Percentiles rank a stretch among this genome's conserved stretches.
These are phyloP conservation scores for Botryobasidium botryosum DNA, from an alignment of 768 basidiomycete genomes.

Conservation along the genomic window DNA sequence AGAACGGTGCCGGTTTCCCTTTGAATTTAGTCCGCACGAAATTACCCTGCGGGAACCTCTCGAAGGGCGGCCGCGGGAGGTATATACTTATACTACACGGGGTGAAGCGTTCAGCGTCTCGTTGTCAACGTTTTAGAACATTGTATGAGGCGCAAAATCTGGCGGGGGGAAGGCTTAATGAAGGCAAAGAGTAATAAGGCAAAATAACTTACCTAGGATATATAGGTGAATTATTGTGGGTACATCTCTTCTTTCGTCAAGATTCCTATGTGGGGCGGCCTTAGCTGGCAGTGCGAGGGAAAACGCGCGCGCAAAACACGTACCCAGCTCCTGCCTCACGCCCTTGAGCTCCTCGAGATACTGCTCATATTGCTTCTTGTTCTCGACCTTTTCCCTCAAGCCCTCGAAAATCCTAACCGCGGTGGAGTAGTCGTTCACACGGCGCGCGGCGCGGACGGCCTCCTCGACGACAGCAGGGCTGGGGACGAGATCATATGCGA, in stretches of 20 bases:
- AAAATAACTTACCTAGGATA: no score
- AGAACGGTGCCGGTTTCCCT: no score
- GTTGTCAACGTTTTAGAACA: no score
- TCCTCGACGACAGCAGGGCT: conserved; percentile 71
- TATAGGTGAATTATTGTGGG: conserved; percentile 21
- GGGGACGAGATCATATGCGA: conserved; percentile 93
- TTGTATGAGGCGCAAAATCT: no score
- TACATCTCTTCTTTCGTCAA: conserved; percentile 49
- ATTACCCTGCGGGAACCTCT: no score
- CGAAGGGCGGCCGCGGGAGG: no score
- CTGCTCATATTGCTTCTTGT: conserved; percentile 82
- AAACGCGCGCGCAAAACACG: conserved; percentile 15
- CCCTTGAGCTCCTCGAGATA: conserved; percentile 85
- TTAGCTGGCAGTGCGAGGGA: background rate
- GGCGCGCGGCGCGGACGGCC: conserved; percentile 69
- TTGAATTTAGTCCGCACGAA: no score
- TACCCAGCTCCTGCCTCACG: conserved; percentile 84
- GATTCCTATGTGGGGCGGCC: conserved; percentile 29
- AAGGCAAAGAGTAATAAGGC: no score
- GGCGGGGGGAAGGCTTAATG: no score
- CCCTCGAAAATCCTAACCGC: conserved; percentile 95
- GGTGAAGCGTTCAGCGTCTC: no score
- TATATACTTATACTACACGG: no score
- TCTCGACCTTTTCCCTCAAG: conserved; percentile 94
- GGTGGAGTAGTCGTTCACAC: conserved; percentile 94